Evolutionary conservation across 345 rosid species (phyloP), one percentile per base, ranked within the genome.

Genomic region (Clausena lansium): DNA sequence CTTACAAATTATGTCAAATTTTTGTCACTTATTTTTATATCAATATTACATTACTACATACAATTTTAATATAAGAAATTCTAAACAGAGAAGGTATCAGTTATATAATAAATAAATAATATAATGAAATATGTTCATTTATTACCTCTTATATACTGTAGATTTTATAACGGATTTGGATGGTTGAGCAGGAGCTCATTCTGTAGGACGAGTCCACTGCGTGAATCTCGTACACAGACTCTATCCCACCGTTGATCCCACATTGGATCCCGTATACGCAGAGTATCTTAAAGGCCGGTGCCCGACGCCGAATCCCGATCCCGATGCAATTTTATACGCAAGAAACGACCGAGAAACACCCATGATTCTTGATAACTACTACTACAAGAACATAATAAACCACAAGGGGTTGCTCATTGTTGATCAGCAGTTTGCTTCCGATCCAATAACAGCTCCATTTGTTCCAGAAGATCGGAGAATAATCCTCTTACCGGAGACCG

Each of bases 151-250:
- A 0, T 45, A 5, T 45, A 45, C 11, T 13, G 10, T 13, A 2
- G 5, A 45, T 1, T 45, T 45, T 45, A 30, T 30, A 45, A 45
- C 14, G 14, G 5, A 27, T 55, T 68, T 0, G 45, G 24, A 6
- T 7, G 25, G 8, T 4, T 57, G 0, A 41, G n/a, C 79, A 89
- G 94, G 98, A 41, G 95, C 91, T 70, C 98, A 93, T 71, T 95
- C 93, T 0, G 98, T 93, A 1, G 98, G 97, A 7, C 86, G 94
- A 78, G 95, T 92, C 76, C 98, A 95, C 69, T 91, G 95, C 54
- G 79, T 84, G 20, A 95, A 95, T 74, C 74, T 95, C 14, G 97
- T 88, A 14, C 87, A 89, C 30, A 85, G 98, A 54, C 89, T 93
- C 33, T 95, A 93, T 82, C 95, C 98, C 1, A 83, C 87, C 0